Conservation (phyloP, 1,139 yeast genomes). For the Taphrina populina region DNA sequence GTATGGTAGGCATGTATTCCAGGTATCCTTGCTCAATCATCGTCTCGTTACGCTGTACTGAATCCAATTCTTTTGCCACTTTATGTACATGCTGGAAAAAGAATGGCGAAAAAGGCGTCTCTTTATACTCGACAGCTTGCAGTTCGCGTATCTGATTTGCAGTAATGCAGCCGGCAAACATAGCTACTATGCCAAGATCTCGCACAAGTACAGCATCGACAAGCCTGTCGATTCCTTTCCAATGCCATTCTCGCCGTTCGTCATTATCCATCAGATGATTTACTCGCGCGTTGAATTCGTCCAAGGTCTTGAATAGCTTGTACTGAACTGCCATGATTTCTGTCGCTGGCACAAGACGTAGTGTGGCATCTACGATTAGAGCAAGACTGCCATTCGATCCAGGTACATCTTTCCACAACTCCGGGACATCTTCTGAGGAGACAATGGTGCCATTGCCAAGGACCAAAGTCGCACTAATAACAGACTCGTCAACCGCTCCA, state of each 20-base stretch:
- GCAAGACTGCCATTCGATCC: constrained; percentile 19
- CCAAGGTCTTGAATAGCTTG: not conserved
- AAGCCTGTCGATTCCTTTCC: constrained; percentile 2
- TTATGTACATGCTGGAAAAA: constrained; percentile 13
- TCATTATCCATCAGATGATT: not conserved
- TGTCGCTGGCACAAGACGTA: constrained; percentile 1
- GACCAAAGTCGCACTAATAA: constrained; percentile 9
- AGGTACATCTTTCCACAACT: constrained; percentile 15
- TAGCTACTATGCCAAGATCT: constrained; percentile 3
- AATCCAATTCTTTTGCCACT: not conserved
- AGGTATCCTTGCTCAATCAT: not conserved
- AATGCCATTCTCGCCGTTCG: not conserved
- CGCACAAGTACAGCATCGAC: constrained; percentile 11
- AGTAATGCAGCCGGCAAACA: constrained; percentile 10
- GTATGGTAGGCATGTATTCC: constrained; percentile 23
- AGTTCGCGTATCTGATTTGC: not conserved
- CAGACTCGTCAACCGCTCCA: constrained; percentile 13
- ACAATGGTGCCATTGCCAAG: constrained; percentile 12
- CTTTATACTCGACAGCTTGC: not conserved
- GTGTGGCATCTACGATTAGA: constrained; percentile 6
- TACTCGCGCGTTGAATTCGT: not conserved
- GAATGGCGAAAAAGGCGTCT: constrained; percentile 8
- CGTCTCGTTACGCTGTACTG: not conserved
- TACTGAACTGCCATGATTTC: not conserved
- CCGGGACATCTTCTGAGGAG: constrained; percentile 6